phyloP scores from a whole-genome alignment of 148 eudicot species.

The Fallopia convolvulus region DNA sequence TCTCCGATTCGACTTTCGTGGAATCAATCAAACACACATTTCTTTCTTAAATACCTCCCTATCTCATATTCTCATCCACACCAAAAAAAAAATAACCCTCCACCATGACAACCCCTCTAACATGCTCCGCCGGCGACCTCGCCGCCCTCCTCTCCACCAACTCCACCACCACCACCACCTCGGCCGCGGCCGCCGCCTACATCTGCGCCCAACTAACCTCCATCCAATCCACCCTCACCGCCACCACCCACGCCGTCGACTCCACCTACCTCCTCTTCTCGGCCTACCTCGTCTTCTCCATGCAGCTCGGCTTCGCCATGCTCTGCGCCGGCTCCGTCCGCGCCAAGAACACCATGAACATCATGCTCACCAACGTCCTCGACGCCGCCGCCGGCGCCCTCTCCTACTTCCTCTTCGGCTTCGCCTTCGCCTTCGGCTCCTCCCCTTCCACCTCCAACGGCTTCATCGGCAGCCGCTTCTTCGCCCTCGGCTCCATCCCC shows the following conservation, averaged over 20 bases:
- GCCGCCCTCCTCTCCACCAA: conserved; percentile 29
- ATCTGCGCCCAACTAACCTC: conserved; percentile 46
- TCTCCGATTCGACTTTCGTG: no score
- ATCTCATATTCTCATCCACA: background rate
- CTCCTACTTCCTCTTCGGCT: conserved; percentile 69
- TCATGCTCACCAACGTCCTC: conserved; percentile 82
- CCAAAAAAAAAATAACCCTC: background rate
- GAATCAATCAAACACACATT: background rate
- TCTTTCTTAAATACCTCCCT: background rate
- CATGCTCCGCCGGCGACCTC: conserved; percentile 32
- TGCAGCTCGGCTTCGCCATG: conserved; percentile 92
- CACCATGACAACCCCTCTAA: conserved; percentile 13
- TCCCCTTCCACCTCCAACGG: conserved; percentile 32
- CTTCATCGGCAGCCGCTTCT: conserved; percentile 49
- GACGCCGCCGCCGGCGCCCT: conserved; percentile 82
- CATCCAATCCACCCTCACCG: conserved; percentile 24
- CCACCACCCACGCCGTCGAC: conserved; percentile 49
- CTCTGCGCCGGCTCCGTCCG: conserved; percentile 89
- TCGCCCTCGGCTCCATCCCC: conserved; percentile 25
- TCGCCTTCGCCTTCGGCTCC: conserved; percentile 66
- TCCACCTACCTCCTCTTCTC: conserved; percentile 70
- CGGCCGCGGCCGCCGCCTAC: conserved; percentile 53
- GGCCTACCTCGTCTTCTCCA: conserved; percentile 76
- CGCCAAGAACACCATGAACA: conserved; percentile 88
- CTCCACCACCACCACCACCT: conserved; percentile 32